Evolutionary conservation across 768 basidiomycete species (phyloP), one percentile per base, ranked within the genome.

Genomic region (Galerina marginata): DNA sequence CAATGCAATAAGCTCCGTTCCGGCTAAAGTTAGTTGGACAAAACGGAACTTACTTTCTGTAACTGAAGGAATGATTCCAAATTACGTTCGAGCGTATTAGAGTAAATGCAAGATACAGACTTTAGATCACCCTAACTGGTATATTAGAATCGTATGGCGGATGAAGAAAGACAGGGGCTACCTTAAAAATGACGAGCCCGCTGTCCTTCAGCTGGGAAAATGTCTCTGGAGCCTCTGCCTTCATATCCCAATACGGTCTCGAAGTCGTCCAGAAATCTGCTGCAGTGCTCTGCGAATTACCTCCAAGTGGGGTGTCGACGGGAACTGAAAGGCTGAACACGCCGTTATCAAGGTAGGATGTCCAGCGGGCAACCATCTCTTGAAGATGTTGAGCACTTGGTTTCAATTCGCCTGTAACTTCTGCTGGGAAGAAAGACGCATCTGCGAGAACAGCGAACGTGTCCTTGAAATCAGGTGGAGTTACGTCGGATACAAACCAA

Each of bases 401-500:
- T 42, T 49, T 20, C 55, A 49, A 9, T 29, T 72, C 70, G 11
- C 60, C 57, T 49, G 72, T 59, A 45, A 71, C 59, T 1, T 76
- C 71, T 2, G 68, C 64, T 3, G 73, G 66, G 68, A 90, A 87
- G 79, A 96, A 95, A 9, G 85, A 76, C 2, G 84, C 78, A 45
- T 87, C 81, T 45, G 89, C 80, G 1, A 95, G 78, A 6, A 79
- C 79, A 2, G 71, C 54, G 57, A 96, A 81, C 0, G 86, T 83
- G 50, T 78, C 73, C 25, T 71, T 65, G 72, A 97, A 97, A 72
- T 99, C 96, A 25, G 81, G 77, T 1, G 96, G 95, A 4, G 92
- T 91, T 26, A 96, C 95, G 71, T 97, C 94, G 10, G 92, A 95
- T 47, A 98, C 96, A 71, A 99, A 99, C 95, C 96, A 99, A 0